Evolutionary conservation across 768 basidiomycete species (phyloP), one percentile per base, ranked within the genome.

Genomic region (Xanthoconium purpureum): DNA sequence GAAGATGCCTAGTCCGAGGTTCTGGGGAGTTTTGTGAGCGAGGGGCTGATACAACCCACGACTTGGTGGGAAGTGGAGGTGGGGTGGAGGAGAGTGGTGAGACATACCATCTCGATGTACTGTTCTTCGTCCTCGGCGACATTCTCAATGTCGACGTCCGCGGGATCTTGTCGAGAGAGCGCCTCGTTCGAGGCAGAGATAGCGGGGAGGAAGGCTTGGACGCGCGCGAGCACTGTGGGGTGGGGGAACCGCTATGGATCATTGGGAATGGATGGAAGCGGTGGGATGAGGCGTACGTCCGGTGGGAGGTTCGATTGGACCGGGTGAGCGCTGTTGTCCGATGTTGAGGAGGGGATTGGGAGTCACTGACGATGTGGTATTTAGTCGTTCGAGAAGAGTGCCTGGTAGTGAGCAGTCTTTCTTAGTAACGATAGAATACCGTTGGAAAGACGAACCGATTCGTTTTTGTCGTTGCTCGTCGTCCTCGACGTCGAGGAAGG

Each of bases 121-220:
- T 71, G 77, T 2, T 74, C 76, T 49, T 74, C 75, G n/a, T 73
- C 73, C 20, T 73, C 75, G 8, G 73, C 71, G 24, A 89, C 61
- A 54, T 85, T 77, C 68, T 91, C 89, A 39, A 91, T 88, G 63
- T 89, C 82, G n/a, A 89, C 73, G 61, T 82, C 85, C 17, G 68
- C 64, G 1, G 84, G 85, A 56, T 84, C 77, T 39, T 70, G 67
- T 38, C 77, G 73, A 4, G 75, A 63, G 17, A 89, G 77, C 2
- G 78, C 67, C 3, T 75, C 77, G 61, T 88, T 89, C 3, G 87
- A 85, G 13, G 83, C 84, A 46, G 84, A 80, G 17, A 89, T 73
- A 60, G 82, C 74, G 3, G 87, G 87, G 6, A 90, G 78, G 65
- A 90, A 89, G 0, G 82, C 79, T 66, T 83, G 80, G 5, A 89